These are phyloP conservation scores for Penicillium argentinense DNA, from an alignment of 495 filamentous ascomycete genomes.

Conservation along the genomic window DNA sequence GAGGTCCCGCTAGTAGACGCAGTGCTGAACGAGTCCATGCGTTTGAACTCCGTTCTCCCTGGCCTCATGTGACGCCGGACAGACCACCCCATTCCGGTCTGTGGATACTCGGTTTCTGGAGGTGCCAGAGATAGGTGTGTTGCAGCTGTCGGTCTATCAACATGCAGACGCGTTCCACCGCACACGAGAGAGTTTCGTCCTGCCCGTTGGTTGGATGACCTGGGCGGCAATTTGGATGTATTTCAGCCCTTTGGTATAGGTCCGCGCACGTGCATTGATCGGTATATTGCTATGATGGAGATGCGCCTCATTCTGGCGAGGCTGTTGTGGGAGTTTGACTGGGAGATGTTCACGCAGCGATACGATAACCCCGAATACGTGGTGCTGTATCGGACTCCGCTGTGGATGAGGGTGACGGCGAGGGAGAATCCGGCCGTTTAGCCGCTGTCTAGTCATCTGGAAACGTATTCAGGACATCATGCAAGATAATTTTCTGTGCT, in stretches of 20 bases:
- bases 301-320: slow-evolving; percentile 46
- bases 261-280: slow-evolving; percentile 24
- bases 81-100: slow-evolving; percentile 12
- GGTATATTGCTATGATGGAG: slow-evolving; percentile 47
- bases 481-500: no score
- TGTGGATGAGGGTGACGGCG: slow-evolving; percentile 5
- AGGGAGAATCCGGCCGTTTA: neutral
- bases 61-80: slow-evolving; percentile 10
- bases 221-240: slow-evolving; percentile 13
- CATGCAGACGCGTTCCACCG: slow-evolving; percentile 8
- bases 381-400: slow-evolving; percentile 12
- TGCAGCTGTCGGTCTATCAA: slow-evolving; percentile 5
- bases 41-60: slow-evolving; percentile 9
- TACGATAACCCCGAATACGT: slow-evolving; percentile 8
- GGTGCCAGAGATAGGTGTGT: slow-evolving; percentile 1
- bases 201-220: slow-evolving; percentile 13
- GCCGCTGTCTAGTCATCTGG: no score
- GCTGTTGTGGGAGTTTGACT: slow-evolving; percentile 49
- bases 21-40: slow-evolving; percentile 11
- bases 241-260: slow-evolving; percentile 24
- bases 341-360: slow-evolving; percentile 5
- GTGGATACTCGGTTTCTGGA: slow-evolving; percentile 9
- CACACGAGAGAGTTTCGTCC: slow-evolving; percentile 4
- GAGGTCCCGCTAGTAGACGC: slow-evolving; percentile 6
- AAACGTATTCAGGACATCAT: no score